Conservation (phyloP, 2,329 filamentous ascomycete species). For the Colletotrichum liaoningense region DNA sequence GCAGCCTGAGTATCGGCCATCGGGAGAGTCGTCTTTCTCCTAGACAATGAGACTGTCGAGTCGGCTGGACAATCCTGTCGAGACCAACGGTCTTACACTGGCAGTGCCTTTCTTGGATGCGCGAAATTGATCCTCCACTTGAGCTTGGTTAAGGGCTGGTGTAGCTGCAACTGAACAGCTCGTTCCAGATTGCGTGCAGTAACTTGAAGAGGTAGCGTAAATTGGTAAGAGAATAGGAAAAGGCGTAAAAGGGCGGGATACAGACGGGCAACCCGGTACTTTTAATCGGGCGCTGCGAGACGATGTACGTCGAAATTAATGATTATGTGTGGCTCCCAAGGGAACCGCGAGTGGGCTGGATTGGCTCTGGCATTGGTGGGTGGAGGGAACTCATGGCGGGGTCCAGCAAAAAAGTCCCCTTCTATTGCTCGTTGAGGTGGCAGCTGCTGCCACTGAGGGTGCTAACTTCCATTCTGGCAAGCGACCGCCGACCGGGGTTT, state of each 20-base stretch:
- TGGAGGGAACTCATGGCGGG: constrained; percentile 15
- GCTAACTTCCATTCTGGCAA: neutral
- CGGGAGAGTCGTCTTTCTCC: neutral
- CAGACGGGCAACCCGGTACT: constrained; percentile 1
- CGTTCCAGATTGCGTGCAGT: neutral
- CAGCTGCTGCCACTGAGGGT: no score
- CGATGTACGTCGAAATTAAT: constrained; percentile 29
- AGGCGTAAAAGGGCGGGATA: neutral
- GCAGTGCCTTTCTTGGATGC: neutral
- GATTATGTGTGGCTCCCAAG: constrained; percentile 31
- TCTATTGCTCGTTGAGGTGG: neutral
- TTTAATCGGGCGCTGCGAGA: constrained; percentile 23
- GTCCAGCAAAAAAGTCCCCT: constrained; percentile 9
- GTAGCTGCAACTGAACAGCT: neutral
- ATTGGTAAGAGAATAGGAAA: neutral
- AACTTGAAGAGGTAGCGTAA: neutral
- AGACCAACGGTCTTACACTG: neutral
- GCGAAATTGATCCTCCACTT: neutral
- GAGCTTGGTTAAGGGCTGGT: neutral
- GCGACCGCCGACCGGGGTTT: constrained; percentile 22
- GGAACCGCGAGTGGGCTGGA: constrained; percentile 14
- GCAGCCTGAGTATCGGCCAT: constrained; percentile 28
- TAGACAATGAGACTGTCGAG: neutral
- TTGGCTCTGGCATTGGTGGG: constrained; percentile 26
- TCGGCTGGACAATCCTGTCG: neutral